Conservation (phyloP, 805 yeast genomes). For the Brettanomyces sp. region DNA sequence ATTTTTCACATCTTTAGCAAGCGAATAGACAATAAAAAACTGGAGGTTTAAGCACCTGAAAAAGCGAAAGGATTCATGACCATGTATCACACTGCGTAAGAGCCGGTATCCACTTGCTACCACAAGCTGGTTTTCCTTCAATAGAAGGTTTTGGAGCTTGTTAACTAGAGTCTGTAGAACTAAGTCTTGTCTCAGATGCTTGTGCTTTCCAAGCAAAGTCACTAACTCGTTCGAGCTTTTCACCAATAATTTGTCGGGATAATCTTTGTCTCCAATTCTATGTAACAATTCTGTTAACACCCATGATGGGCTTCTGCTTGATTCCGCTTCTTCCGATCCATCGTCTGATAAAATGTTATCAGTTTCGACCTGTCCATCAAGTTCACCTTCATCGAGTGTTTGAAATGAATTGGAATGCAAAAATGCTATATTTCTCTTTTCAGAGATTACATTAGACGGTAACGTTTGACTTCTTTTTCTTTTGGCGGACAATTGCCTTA, state of each 20-base stretch:
- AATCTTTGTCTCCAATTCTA: constrained; percentile 41
- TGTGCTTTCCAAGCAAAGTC: constrained; percentile 42
- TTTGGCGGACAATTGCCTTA: neutral
- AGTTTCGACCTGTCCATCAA: neutral
- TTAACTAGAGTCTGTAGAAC: constrained; percentile 47
- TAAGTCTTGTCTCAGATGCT: constrained; percentile 56
- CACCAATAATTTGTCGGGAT: constrained; percentile 40
- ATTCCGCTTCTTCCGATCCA: neutral
- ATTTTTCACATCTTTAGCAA: constrained; percentile 39
- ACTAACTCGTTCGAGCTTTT: constrained; percentile 61
- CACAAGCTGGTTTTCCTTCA: constrained; percentile 42
- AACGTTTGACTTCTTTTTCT: constrained; percentile 17
- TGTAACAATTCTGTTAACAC: constrained; percentile 53
- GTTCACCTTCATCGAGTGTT: neutral
- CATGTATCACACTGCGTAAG: constrained; percentile 53
- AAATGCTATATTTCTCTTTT: neutral
- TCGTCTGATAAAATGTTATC: neutral
- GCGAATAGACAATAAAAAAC: constrained; percentile 50
- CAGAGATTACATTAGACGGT: constrained; percentile 4
- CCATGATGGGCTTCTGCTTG: constrained; percentile 45
- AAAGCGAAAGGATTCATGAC: constrained; percentile 28
- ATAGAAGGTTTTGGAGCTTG: constrained; percentile 46
- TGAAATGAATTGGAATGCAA: neutral
- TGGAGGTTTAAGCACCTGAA: constrained; percentile 51
- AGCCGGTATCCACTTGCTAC: constrained; percentile 71